Evolutionary conservation across 352 stramenopile genomes (phyloP).

Genomic region (Pythium insidiosum): DNA sequence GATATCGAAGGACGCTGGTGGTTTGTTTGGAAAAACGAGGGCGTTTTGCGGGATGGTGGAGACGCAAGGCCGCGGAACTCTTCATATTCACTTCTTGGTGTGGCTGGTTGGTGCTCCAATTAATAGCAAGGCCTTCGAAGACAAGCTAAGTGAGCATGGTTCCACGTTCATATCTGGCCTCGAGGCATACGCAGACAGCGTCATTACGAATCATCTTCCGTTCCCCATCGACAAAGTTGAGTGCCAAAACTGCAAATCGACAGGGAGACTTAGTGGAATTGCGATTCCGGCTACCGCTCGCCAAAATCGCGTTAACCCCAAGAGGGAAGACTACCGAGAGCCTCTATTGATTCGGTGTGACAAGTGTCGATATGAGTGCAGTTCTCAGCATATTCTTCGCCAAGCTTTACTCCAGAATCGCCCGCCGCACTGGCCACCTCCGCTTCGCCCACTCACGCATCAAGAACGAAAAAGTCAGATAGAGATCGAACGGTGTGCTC

Average conservation of each 20-base stretch:
- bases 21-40: neutral
- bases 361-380: neutral
- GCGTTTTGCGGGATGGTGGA: conserved; percentile 7
- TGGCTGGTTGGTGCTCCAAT: conserved; percentile 3
- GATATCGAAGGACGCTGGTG: neutral
- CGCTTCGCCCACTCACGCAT: neutral
- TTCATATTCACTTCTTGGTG: conserved; percentile 9
- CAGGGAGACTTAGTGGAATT: neutral
- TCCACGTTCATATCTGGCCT: neutral
- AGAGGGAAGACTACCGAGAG: no score
- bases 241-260: neutral
- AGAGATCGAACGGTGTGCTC: neutral
- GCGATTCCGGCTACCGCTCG: no score
- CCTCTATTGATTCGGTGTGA: conserved; percentile 2
- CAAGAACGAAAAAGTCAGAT: neutral
- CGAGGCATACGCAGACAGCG: conserved; percentile 2
- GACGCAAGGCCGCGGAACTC: conserved; percentile 7
- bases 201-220: conserved; percentile 1
- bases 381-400: conserved; percentile 1
- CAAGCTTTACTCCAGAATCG: conserved; percentile 1
- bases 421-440: conserved; percentile 5
- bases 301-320: no score
- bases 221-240: neutral
- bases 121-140: conserved; percentile 5
- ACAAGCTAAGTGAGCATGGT: neutral